These are phyloP conservation scores for Annulohypoxylon moriforme DNA, from an alignment of 495 filamentous ascomycete genomes.

Conservation along the genomic window DNA sequence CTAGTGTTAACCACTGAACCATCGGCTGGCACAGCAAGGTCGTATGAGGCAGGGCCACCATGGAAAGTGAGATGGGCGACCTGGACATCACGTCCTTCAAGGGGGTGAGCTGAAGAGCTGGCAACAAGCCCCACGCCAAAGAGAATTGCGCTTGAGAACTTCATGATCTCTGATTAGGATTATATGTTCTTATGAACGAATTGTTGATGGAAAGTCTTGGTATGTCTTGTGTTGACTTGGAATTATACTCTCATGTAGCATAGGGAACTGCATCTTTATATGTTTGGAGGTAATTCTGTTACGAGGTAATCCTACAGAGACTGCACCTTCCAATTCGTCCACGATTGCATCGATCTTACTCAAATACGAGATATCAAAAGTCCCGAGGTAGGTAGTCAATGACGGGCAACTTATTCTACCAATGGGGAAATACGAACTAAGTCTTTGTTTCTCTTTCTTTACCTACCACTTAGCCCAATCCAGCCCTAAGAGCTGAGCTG, in stretches of 20 bases:
- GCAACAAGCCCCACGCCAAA: constrained; percentile 37
- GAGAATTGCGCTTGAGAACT: constrained; percentile 32
- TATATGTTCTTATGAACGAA: neutral
- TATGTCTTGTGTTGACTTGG: constrained; percentile 1
- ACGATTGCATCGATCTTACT: constrained; percentile 1
- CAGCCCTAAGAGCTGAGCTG: constrained; percentile 18
- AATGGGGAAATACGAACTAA: constrained; percentile 15
- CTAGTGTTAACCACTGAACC: constrained; percentile 28
- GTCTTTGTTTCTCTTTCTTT: constrained; percentile 5
- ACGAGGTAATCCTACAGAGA: neutral
- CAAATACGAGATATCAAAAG: constrained; percentile 22
- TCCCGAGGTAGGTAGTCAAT: neutral
- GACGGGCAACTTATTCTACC: neutral
- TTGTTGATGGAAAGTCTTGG: neutral
- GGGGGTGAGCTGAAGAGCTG: constrained; percentile 26
- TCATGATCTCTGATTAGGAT: constrained; percentile 29
- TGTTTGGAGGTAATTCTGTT: neutral
- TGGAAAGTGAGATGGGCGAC: constrained; percentile 41
- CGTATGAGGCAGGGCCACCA: constrained; percentile 44
- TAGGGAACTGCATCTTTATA: constrained; percentile 21
- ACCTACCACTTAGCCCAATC: neutral
- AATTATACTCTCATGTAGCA: neutral
- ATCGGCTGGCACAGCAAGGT: constrained; percentile 37
- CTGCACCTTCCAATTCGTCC: constrained; percentile 5
- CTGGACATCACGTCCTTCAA: constrained; percentile 21